Evolutionary conservation across 257 asterid species (phyloP).

Genomic region (Rhazya stricta): DNA sequence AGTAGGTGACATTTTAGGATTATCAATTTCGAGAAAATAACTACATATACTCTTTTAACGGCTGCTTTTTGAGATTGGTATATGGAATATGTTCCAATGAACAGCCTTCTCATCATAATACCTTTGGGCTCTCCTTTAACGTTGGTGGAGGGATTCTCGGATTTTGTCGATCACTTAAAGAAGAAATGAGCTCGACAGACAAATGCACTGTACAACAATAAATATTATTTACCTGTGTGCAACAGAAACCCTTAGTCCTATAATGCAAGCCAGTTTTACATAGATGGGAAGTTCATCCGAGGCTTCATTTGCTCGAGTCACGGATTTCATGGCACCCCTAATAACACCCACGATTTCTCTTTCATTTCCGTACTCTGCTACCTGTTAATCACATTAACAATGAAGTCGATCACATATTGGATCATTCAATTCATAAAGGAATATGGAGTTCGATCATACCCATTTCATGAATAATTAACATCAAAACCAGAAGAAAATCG

Average conservation of each 20-base stretch:
- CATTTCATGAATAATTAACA: not conserved
- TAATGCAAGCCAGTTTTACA: constrained; percentile 63
- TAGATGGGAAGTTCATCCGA: constrained; percentile 31
- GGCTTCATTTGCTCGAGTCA: constrained; percentile 42
- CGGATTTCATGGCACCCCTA: constrained; percentile 65
- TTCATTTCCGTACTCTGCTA: constrained; percentile 48
- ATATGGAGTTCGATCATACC: not conserved
- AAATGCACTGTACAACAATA: too few species aligned
- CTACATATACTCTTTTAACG: not conserved
- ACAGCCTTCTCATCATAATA: not conserved
- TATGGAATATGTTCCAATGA: constrained; percentile 36
- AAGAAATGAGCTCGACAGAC: not conserved
- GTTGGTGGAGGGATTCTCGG: constrained; percentile 9
- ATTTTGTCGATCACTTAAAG: not conserved
- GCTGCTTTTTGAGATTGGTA: constrained; percentile 21
- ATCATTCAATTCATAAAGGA: not conserved
- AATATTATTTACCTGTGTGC: constrained; percentile 44
- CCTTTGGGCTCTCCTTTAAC: not conserved
- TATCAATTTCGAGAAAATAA: not conserved
- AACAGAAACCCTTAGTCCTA: constrained; percentile 76
- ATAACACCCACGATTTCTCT: constrained; percentile 64
- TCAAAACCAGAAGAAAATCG: not conserved
- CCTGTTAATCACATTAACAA: constrained; percentile 35
- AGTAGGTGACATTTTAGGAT: constrained; percentile 5
- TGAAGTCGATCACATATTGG: not conserved